Evolutionary conservation across 2,329 filamentous ascomycete genomes (phyloP), one percentile per base, ranked within the genome.

Genomic region (Zymoseptoria tritici): DNA sequence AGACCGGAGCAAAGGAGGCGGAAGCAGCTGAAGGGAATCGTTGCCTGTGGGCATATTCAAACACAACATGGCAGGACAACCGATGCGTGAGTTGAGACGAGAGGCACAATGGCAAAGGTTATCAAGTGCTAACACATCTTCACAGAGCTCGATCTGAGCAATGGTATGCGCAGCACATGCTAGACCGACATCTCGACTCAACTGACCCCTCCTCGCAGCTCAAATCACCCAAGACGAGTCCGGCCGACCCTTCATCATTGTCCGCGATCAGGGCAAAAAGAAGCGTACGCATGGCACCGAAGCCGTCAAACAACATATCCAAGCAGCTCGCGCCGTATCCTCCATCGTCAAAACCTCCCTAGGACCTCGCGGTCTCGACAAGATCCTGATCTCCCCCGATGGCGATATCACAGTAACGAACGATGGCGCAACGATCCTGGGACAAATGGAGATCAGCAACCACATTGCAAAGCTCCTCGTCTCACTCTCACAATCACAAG

Each of bases 381-480:
- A 99, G 82, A 99, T 99, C 74, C 85, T 99, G 70, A 99, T 99
- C 71, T 99, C 94, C 56, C 90, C 94, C 63, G 94, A 99, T 75
- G 94, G 94, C 75, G 94, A 99, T 78, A 99, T 99, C 76, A 99
- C 94, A 63, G 91, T 99, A 64, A 99, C 94, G 68, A 99, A 99
- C 80, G 94, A 99, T 79, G 94, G 94, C 71, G 95, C 95, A 58
- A 99, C 94, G 52, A 99, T 99, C 71, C 82, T 99, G 68, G 88
- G 90, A 70, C 72, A 96, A 83, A 99, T 99, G 94, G 94, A 99
- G 80, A 93, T 99, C 69, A 90, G 90, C 68, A 97, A 99, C 82
- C 93, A 97, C 77, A 91, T 99, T 63, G 94, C 94, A 64, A 97
- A 97, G 80, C 83, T 99, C 56, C 81, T 99, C 61, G 94, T 99